Evolutionary conservation across 2,329 filamentous ascomycete species (phyloP).

Genomic region (Malbranchea cinnamomea): DNA sequence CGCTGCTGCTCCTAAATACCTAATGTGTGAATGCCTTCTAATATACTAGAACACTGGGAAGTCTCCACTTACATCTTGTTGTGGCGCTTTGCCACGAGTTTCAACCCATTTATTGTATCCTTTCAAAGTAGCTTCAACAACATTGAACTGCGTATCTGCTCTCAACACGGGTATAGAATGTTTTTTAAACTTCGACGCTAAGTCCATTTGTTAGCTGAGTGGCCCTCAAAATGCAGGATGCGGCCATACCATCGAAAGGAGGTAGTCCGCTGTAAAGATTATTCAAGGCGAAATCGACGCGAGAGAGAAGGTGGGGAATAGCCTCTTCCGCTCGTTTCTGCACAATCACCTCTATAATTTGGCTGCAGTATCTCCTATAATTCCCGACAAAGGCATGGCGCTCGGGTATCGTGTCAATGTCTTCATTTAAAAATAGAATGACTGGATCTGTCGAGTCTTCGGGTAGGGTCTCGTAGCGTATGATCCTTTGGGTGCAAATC

Average conservation of each 20-base stretch:
- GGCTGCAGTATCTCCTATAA: conserved; percentile 78
- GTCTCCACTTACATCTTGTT: conserved; percentile 29
- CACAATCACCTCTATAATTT: conserved; percentile 77
- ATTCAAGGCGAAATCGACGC: conserved; percentile 58
- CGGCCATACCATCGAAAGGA: conserved; percentile 46
- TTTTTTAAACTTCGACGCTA: conserved; percentile 26
- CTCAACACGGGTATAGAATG: conserved; percentile 39
- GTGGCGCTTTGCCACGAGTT: conserved; percentile 35
- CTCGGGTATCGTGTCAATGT: conserved; percentile 89
- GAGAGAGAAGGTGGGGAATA: conserved; percentile 69
- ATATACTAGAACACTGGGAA: not conserved
- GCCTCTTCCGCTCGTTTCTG: conserved; percentile 70
- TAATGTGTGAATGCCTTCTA: not conserved
- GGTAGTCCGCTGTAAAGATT: conserved; percentile 59
- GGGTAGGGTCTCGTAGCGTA: conserved; percentile 77
- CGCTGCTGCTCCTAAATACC: conserved; percentile 21
- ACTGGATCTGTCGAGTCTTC: conserved; percentile 69
- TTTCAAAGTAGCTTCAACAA: conserved; percentile 76
- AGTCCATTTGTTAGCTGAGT: conserved; percentile 2
- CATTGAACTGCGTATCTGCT: conserved; percentile 77
- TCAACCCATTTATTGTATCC: conserved; percentile 72
- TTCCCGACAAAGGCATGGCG: conserved; percentile 91
- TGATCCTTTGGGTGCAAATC: conserved; percentile 64
- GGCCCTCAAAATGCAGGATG: not conserved
- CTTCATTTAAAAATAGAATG: conserved; percentile 70